Conservation (phyloP, 768 basidiomycete genomes). For the Ephemerocybe angulata region DNA sequence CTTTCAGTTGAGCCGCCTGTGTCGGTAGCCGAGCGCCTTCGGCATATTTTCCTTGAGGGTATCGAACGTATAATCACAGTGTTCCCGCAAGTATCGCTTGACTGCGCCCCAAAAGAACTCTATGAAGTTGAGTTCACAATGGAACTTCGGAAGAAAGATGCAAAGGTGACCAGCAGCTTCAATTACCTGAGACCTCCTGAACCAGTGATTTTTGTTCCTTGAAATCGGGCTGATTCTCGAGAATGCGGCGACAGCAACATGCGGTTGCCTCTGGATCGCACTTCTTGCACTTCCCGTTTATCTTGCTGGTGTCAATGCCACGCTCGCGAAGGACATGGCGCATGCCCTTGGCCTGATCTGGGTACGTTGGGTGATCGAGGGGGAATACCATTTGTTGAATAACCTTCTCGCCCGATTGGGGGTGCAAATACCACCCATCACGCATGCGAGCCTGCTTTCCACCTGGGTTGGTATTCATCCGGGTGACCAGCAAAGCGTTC, state of each 20-base stretch:
- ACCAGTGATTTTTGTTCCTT: conserved; percentile 17
- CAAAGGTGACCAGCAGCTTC: conserved; percentile 14
- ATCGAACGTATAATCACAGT: background rate
- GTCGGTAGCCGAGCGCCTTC: no score
- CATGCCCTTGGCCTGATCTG: conserved; percentile 37
- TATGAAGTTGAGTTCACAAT: conserved; percentile 37
- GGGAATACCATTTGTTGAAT: conserved; percentile 33
- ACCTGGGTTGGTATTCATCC: no score
- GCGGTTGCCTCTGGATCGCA: conserved; percentile 12
- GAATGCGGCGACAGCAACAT: conserved; percentile 28
- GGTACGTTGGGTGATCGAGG: conserved; percentile 25
- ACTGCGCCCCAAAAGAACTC: conserved; percentile 46
- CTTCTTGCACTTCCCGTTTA: no score
- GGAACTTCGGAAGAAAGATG: conserved; percentile 29
- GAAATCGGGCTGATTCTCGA: conserved; percentile 20
- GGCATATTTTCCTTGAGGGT: background rate
- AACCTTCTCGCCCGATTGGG: background rate
- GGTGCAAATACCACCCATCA: no score
- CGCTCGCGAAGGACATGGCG: conserved; percentile 26
- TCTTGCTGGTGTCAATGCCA: conserved; percentile 32
- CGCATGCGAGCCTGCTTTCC: no score
- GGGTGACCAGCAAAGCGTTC: no score
- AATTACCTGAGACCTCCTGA: conserved; percentile 15
- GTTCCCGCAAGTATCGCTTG: background rate
- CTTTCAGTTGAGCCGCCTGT: no score